phyloP scores from a whole-genome alignment of 1,139 yeast species.

The Nematodospora anomalae region DNA sequence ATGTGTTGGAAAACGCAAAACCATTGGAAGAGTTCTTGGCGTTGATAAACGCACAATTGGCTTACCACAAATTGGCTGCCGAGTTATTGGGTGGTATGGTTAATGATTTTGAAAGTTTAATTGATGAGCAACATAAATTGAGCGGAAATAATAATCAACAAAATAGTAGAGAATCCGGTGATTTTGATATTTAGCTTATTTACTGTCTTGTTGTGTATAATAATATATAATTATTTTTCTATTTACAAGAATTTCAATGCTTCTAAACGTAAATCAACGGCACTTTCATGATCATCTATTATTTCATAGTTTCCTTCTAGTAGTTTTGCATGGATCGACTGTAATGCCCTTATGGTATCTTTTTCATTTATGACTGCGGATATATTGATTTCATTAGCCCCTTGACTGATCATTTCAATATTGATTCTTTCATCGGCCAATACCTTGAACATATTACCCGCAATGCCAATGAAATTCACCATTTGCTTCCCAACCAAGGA shows the following conservation, averaged over 20 bases:
- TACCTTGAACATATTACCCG: conserved; percentile 95
- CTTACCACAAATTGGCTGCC: conserved; percentile 75
- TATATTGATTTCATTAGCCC: conserved; percentile 95
- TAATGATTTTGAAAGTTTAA: conserved; percentile 62
- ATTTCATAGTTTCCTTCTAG: conserved; percentile 48
- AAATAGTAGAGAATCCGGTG: conserved; percentile 39
- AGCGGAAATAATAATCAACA: conserved; percentile 16
- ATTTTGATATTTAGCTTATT: conserved; percentile 39
- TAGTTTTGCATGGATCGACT: conserved; percentile 78
- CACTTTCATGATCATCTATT: conserved; percentile 32
- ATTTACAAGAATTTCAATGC: conserved; percentile 32
- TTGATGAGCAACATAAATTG: conserved; percentile 43
- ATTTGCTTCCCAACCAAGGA: conserved; percentile 95
- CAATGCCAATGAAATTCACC: conserved; percentile 96
- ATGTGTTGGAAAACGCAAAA: conserved; percentile 72
- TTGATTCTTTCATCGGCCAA: conserved; percentile 89
- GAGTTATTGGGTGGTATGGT: conserved; percentile 68
- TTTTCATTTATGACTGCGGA: conserved; percentile 88
- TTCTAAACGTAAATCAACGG: conserved; percentile 40
- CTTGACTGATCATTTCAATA: conserved; percentile 97
- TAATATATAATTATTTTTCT: conserved; percentile 8
- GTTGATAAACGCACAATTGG: conserved; percentile 76
- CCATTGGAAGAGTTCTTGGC: conserved; percentile 71
- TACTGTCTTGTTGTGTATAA: conserved; percentile 1
- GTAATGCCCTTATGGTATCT: conserved; percentile 82